Percentiles rank a stretch among this genome's conserved stretches.
These are phyloP conservation scores for Cercophora newfieldiana DNA, from an alignment of 495 filamentous ascomycete species.

Conservation along the genomic window DNA sequence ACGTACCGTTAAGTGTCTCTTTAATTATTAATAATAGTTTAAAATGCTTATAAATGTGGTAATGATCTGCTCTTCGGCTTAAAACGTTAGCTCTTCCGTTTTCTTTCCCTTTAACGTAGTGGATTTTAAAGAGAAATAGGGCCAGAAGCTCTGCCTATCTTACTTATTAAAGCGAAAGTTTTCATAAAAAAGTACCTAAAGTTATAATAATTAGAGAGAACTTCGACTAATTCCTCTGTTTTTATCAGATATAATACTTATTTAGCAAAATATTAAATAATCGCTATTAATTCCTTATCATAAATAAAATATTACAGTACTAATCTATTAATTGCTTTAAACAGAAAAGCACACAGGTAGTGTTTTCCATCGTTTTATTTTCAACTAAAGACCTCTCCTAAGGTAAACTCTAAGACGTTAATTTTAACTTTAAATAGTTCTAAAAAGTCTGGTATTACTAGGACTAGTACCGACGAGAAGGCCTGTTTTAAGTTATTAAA, in stretches of 20 bases:
- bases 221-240: not conserved
- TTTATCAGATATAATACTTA: not conserved
- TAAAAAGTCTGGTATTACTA: too few relatives aligned
- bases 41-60: not conserved
- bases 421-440: too few relatives aligned
- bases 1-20: not conserved
- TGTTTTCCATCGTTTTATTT: not conserved
- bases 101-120: not conserved
- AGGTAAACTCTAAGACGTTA: not conserved
- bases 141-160: not conserved
- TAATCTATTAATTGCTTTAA: conserved; percentile 4
- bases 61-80: not conserved
- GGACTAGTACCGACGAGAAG: too few relatives aligned
- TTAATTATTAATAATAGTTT: not conserved
- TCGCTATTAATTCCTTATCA: conserved; percentile 9
- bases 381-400: not conserved
- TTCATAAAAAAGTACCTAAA: not conserved
- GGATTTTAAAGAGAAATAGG: too few relatives aligned
- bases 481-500: too few relatives aligned
- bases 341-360: not conserved
- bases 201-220: not conserved
- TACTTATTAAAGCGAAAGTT: not conserved
- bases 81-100: not conserved
- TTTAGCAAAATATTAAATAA: conserved; percentile 1
- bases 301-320: too few relatives aligned